A percentile compares a stretch with the other conserved stretches of the same genome.
Evolutionary conservation across 164 flowering plant species (phyloP).

Genomic region (Macadamia integrifolia): DNA sequence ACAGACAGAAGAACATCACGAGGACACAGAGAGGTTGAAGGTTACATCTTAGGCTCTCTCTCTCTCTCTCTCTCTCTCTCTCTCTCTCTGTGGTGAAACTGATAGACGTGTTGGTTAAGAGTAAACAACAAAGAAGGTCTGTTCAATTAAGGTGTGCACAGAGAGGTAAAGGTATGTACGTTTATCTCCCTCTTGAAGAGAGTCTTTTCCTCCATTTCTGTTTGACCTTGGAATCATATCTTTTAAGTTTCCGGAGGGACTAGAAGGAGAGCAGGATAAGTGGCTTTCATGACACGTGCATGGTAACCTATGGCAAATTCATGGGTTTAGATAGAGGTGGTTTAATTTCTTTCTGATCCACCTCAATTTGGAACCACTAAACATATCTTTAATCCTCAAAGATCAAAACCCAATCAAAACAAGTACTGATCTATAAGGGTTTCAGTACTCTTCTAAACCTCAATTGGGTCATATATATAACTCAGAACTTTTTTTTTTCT

Average conservation of each 20-base stretch:
- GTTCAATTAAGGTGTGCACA: background rate
- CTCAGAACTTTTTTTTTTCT: too few species aligned
- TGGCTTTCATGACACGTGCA: background rate
- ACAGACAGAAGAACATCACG: conserved; percentile 15
- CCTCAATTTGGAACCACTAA: conserved; percentile 15
- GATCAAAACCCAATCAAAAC: background rate
- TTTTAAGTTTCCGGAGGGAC: too few species aligned
- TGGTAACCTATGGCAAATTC: conserved; percentile 3
- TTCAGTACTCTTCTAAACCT: background rate
- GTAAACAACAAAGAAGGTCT: background rate
- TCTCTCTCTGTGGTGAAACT: background rate
- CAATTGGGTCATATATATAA: too few species aligned
- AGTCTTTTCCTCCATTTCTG: too few species aligned
- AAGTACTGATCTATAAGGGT: background rate
- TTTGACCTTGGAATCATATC: too few species aligned
- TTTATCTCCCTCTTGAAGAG: too few species aligned
- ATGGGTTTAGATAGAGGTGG: background rate
- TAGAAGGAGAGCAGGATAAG: background rate
- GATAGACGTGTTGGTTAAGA: background rate
- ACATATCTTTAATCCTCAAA: background rate
- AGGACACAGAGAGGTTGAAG: conserved; percentile 15
- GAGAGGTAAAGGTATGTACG: background rate
- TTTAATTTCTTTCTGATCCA: background rate
- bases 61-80: too few species aligned
- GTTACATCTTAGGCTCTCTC: background rate